Evolutionary conservation across 345 rosid genomes (phyloP).

Genomic region (Arabis alpina): DNA sequence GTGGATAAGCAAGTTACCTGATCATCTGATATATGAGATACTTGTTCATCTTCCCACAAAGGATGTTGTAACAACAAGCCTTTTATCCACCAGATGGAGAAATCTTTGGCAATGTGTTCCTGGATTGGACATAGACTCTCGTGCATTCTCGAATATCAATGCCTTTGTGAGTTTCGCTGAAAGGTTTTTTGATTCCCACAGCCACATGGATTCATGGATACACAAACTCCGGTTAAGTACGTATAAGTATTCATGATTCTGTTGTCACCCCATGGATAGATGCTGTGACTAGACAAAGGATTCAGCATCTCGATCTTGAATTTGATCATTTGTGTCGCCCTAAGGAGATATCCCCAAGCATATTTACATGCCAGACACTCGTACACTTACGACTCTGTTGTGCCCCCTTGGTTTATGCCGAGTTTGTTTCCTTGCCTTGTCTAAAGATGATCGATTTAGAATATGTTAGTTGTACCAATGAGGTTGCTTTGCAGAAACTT

Average conservation of each 20-base stretch:
- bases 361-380: neutral
- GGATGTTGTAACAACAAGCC: neutral
- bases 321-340: neutral
- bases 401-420: neutral
- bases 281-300: neutral
- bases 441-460: constrained; percentile 4
- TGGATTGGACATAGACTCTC: neutral
- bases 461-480: neutral
- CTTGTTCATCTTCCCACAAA: neutral
- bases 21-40: constrained; percentile 13
- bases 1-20: neutral
- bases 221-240: neutral
- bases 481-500: constrained; percentile 9
- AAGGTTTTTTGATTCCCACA: neutral
- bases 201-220: neutral
- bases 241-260: neutral
- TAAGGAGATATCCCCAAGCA: neutral
- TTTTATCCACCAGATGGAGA: constrained; percentile 17
- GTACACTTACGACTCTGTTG: neutral
- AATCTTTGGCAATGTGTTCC: constrained; percentile 1
- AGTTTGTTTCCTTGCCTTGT: constrained; percentile 24
- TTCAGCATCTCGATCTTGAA: neutral
- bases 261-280: constrained; percentile 3
- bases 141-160: neutral
- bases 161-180: constrained; percentile 17